Evolutionary conservation across 768 basidiomycete genomes (phyloP).

Genomic region (Rhizopogon vulgaris): DNA sequence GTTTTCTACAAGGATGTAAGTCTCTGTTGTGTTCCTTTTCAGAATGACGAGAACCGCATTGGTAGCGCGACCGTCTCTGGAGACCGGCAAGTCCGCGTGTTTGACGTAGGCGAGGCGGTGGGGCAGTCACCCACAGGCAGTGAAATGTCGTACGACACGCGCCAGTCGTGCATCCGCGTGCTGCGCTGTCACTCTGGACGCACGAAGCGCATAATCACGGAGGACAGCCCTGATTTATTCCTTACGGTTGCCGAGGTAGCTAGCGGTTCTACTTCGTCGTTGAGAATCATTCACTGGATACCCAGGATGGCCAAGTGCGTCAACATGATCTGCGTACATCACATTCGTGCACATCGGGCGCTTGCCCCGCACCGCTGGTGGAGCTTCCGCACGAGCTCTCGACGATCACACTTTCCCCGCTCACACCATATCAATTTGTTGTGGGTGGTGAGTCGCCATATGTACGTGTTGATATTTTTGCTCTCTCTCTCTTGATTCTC

Average conservation of each 20-base stretch:
- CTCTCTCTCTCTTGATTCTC: not conserved
- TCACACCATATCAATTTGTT: conserved; percentile 79
- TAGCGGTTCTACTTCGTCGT: conserved; percentile 1
- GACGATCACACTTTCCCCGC: conserved; percentile 66
- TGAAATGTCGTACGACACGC: conserved; percentile 41
- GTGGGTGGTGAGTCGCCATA: conserved; percentile 78
- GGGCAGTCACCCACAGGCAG: conserved; percentile 31
- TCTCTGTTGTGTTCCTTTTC: conserved; percentile 12
- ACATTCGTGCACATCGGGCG: conserved; percentile 50
- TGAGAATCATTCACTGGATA: conserved; percentile 16
- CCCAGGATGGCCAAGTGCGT: conserved; percentile 78
- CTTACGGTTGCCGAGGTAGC: conserved; percentile 74
- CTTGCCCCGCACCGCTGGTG: conserved; percentile 70
- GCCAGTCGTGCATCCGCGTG: conserved; percentile 44
- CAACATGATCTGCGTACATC: conserved; percentile 78
- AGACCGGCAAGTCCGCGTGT: conserved; percentile 72
- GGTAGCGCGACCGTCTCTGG: conserved; percentile 66
- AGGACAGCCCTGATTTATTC: conserved; percentile 72
- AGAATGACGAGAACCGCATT: conserved; percentile 1
- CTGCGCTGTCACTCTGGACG: conserved; percentile 67
- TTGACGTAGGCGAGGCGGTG: conserved; percentile 52
- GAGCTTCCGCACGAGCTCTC: conserved; percentile 61
- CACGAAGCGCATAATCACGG: conserved; percentile 75
- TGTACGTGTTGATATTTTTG: conserved; percentile 37
- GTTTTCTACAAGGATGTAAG: conserved; percentile 71